phyloP scores from a whole-genome alignment of 345 rosid species.

The Reutealis trisperma region DNA sequence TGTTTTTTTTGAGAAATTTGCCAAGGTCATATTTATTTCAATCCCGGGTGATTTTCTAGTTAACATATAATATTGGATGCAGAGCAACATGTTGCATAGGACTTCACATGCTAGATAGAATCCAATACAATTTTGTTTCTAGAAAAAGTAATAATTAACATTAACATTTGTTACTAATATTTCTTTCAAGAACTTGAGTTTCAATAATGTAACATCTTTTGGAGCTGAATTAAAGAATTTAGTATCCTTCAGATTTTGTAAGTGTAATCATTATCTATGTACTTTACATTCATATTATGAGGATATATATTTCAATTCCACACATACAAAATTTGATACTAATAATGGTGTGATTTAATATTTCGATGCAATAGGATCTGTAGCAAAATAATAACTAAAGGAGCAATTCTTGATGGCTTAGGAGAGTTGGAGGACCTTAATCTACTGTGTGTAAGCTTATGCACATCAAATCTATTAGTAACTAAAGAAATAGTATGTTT shows the following conservation, averaged over 20 bases:
- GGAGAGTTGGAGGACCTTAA: conserved; percentile 70
- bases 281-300: too few relatives aligned
- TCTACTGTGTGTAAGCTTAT: conserved; percentile 57
- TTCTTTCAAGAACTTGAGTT: conserved; percentile 77
- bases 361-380: conserved; percentile 58
- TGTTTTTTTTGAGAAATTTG: too few relatives aligned
- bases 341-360: conserved; percentile 1
- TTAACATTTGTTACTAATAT: conserved; percentile 2
- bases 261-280: conserved; percentile 20
- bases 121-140: conserved; percentile 1
- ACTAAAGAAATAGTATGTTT: neutral
- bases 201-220: conserved; percentile 68
- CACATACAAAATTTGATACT: neutral
- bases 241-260: conserved; percentile 78
- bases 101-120: too few relatives aligned
- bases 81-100: too few relatives aligned
- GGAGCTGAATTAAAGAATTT: conserved; percentile 63
- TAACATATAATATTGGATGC: too few relatives aligned
- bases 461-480: neutral
- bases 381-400: conserved; percentile 76
- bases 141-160: neutral
- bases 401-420: conserved; percentile 67
- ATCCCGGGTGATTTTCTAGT: too few relatives aligned
- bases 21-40: too few relatives aligned
- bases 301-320: neutral